Evolutionary conservation across 768 basidiomycete species (phyloP), one percentile per base, ranked within the genome.

Genomic region (Auricularia sp.): DNA sequence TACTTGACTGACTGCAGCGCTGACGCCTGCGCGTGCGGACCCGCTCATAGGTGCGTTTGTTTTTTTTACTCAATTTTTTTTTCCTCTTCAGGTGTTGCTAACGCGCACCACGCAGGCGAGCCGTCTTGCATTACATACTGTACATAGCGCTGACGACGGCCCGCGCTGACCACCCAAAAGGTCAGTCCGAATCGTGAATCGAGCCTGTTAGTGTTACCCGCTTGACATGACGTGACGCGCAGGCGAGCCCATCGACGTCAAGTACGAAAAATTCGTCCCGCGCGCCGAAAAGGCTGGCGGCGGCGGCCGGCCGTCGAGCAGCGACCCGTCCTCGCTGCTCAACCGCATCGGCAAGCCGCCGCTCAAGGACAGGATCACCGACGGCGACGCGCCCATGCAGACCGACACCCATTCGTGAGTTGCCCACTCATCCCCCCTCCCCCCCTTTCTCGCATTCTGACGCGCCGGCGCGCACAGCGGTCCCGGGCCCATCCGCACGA

Each of bases 191-290:
- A 42, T 42, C 7, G 7, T 42, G 39, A 42, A 42, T 42, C 12
- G 39, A 14, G 39, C 29, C 29, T 29, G 29, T 29, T 29, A 29
- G 29, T 29, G 29, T 29, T 29, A 29, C 29, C 29, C 29, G 29
- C 29, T 29, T 29, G 29, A 42, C 7, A 8, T 42, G 39, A 51
- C 47, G 21, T 6, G 11, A 18, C 21, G 29, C 36, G 36, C 66
- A 93, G 90, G 87, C 36, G 88, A 92, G 75, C 86, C 88, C 1
- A 90, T 93, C 84, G 75, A 82, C 64, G 86, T 93, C 69, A 76
- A 77, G 18, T 90, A 79, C 73, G 84, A 89, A 66, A 77, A 59
- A 29, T 59, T 33, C 34, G 6, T 21, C 79, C 23, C 67, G 71
- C 6, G 66, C 60, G 29, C 60, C 82, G 36, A 80, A 67, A 8